Evolutionary conservation across 345 rosid genomes (phyloP).

Genomic region (Excoecaria agallocha): DNA sequence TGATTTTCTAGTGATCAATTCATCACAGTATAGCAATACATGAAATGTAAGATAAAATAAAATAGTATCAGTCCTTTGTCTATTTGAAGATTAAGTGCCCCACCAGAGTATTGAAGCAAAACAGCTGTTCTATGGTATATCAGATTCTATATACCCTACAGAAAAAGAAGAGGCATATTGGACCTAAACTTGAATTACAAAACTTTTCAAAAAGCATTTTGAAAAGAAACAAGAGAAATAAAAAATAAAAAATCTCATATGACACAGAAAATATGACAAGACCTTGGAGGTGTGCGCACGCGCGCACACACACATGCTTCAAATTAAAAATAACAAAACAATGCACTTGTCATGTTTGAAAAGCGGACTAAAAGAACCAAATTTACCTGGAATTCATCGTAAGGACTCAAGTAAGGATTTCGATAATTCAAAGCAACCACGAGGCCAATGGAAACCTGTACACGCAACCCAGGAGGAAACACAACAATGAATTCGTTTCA

Average conservation of each 20-base stretch:
- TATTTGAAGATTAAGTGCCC: no score
- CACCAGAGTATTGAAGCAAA: no score
- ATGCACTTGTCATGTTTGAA: not conserved
- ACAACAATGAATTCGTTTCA: constrained; percentile 9
- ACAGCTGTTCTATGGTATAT: not conserved
- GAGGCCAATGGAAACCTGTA: constrained; percentile 82
- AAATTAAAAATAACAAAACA: not conserved
- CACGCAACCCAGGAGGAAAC: constrained; percentile 26
- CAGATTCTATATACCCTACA: not conserved
- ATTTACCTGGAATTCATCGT: constrained; percentile 87
- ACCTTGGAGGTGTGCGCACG: not conserved
- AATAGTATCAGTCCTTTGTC: not conserved
- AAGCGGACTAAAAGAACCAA: constrained; percentile 3
- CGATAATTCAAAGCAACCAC: constrained; percentile 87
- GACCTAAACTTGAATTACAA: not conserved
- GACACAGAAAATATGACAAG: not conserved
- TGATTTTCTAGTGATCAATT: not conserved
- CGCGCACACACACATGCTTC: not conserved
- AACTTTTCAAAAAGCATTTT: not conserved
- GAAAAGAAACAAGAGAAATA: not conserved
- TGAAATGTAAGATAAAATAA: not conserved
- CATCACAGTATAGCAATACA: not conserved
- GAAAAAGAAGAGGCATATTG: not conserved
- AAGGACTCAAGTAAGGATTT: constrained; percentile 82
- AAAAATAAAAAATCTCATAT: not conserved